These are phyloP conservation scores for Euphrasia confusa DNA, from an alignment of 257 asterid genomes.

Conservation along the genomic window DNA sequence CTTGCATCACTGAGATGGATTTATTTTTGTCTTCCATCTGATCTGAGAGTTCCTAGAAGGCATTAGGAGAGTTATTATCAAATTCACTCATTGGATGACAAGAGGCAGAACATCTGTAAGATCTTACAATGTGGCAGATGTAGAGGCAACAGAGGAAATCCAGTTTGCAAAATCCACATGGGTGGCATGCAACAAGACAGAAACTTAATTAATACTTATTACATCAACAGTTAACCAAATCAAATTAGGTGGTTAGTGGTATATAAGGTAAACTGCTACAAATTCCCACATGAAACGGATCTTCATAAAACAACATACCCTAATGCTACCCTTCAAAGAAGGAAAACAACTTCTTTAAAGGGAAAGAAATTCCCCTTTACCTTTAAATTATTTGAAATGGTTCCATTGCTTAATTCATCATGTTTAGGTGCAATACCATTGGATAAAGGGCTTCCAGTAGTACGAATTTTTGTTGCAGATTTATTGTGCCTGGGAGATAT, in stretches of 20 bases:
- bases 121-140: not conserved
- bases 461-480: constrained; percentile 43
- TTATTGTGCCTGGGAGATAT: constrained; percentile 63
- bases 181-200: constrained; percentile 1
- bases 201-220: not conserved
- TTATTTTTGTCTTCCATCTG: constrained; percentile 58
- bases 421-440: constrained; percentile 48
- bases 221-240: constrained; percentile 11
- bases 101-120: constrained; percentile 3
- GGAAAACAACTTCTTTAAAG: constrained; percentile 10
- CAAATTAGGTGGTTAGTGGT: constrained; percentile 6
- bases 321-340: not conserved
- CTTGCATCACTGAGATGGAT: constrained; percentile 57
- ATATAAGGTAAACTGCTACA: constrained; percentile 5
- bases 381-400: constrained; percentile 47
- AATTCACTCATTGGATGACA: constrained; percentile 29
- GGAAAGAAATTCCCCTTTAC: constrained; percentile 34
- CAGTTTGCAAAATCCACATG: constrained; percentile 16
- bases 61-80: constrained; percentile 41
- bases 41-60: constrained; percentile 77
- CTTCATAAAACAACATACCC: constrained; percentile 11
- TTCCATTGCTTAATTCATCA: constrained; percentile 64
- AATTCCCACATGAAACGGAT: not conserved
- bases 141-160: constrained; percentile 14
- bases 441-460: constrained; percentile 50